phyloP scores from a whole-genome alignment of 148 eudicot genomes.

The Beta vulgaris region DNA sequence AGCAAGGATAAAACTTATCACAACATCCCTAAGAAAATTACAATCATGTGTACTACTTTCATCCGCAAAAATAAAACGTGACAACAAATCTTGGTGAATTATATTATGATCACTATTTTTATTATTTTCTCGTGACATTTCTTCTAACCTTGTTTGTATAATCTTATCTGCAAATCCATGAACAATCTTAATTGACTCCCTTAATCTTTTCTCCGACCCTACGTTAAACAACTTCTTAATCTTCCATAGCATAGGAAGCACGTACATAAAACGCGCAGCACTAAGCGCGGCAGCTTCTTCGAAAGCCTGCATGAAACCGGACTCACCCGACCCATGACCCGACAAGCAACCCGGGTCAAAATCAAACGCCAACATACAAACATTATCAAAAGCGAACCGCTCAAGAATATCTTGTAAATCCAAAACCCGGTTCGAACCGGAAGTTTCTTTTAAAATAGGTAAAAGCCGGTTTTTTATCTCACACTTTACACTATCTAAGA shows the following conservation, averaged over 20 bases:
- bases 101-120: neutral
- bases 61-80: conserved; percentile 44
- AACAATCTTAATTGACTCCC: conserved; percentile 43
- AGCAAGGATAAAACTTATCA: conserved; percentile 61
- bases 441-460: conserved; percentile 36
- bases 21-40: conserved; percentile 51
- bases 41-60: neutral
- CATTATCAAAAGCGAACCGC: conserved; percentile 61
- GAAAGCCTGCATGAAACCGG: conserved; percentile 60
- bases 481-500: conserved; percentile 30
- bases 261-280: conserved; percentile 54
- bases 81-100: conserved; percentile 45
- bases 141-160: conserved; percentile 44
- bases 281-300: conserved; percentile 54
- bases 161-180: conserved; percentile 58
- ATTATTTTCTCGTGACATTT: conserved; percentile 11
- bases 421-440: conserved; percentile 26
- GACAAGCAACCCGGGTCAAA: conserved; percentile 68
- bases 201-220: conserved; percentile 52
- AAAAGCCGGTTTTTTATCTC: conserved; percentile 45
- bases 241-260: conserved; percentile 29
- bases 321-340: conserved; percentile 36
- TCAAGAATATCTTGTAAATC: conserved; percentile 69
- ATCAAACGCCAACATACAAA: conserved; percentile 61
- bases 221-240: conserved; percentile 46